Base-by-base conservation (phyloP, 805 yeast genomes). In the Sungouiozyma intestinalis region DNA sequence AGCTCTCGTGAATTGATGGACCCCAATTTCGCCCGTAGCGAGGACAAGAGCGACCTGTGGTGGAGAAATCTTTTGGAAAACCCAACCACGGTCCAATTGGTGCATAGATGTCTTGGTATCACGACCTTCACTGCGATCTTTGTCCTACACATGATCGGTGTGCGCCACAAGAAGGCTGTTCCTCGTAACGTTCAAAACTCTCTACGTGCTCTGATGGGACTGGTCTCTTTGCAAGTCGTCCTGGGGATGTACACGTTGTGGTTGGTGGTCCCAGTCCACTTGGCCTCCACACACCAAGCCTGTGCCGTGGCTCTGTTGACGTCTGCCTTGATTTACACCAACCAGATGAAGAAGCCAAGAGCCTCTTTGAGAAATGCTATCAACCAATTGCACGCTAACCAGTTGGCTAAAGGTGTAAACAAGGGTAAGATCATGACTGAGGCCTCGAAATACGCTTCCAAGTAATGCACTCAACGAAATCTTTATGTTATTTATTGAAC, bases 251-350 rank as follows among this genome's bases (percentile, higher is more conserved):
- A 78, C 24, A 92, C 98, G 1, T 70, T 92, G 51, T 61, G 88
- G 17, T 88, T 85, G 60, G 70, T 88, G 42, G 97, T 92, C 17
- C 99, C 99, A 21, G 79, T 84, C 18, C 85, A 95, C 24, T 65
- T 90, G 38, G 99, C 96, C 2, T 94, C 97, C 3, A 76, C 87
- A 4, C 99, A 92, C 60, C 99, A 92, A 68, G 96, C 95, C 7
- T 97, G 97, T 51, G 95, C 97, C 1, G 66, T 92, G 52, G 94
- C 94, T 0, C 69, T 92, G 39, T 68, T 92, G 52, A 88, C 98
- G 0, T 71, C 83, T 14, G 74, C 86, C n/a, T 67, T 90, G 45
- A 69, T 81, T 9, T 65, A 79, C 42, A 73, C 77, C 9, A 69
- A 76, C 43, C 71, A 75, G 42, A 61, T 84, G 51, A 68, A 79